These are phyloP conservation scores for Teratosphaeria gauchensis DNA, from an alignment of 2,329 filamentous ascomycete genomes.

Conservation along the genomic window DNA sequence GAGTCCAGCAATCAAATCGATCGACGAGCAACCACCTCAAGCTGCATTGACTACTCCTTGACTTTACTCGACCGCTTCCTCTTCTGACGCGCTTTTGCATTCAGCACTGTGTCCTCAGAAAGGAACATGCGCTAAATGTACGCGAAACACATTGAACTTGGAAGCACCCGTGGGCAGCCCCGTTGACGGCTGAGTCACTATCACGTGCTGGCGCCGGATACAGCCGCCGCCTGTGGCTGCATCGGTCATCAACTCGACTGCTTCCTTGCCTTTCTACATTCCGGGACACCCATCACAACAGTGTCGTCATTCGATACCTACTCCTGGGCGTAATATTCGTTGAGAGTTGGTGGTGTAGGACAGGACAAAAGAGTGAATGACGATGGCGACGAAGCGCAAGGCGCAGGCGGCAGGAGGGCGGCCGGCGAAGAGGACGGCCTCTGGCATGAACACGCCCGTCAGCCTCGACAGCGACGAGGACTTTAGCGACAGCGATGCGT, in stretches of 20 bases:
- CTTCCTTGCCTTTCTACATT: neutral
- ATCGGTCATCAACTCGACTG: neutral
- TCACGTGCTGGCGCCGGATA: neutral
- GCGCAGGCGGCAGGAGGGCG: slow-evolving; percentile 27
- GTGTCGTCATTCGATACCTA: neutral
- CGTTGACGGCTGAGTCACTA: neutral
- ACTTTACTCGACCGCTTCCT: too few relatives aligned
- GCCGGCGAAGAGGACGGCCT: slow-evolving; percentile 29
- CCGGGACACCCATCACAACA: neutral
- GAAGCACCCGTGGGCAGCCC: neutral
- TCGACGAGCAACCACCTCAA: too few relatives aligned
- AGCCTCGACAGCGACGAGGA: slow-evolving; percentile 48
- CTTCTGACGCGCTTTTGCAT: too few relatives aligned
- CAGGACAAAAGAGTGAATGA: neutral
- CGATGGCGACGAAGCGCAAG: slow-evolving; percentile 31
- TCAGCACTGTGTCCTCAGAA: too few relatives aligned
- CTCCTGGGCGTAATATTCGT: neutral
- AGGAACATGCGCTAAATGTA: too few relatives aligned
- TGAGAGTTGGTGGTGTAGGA: neutral
- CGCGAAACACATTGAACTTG: neutral
- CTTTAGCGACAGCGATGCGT: slow-evolving; percentile 37
- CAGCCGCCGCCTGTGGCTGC: neutral
- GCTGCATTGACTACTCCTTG: too few relatives aligned
- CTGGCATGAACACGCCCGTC: slow-evolving; percentile 32
- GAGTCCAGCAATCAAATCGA: too few relatives aligned